Base-by-base conservation (phyloP, 2,329 filamentous ascomycete species). In the Aspergillus neotritici region DNA sequence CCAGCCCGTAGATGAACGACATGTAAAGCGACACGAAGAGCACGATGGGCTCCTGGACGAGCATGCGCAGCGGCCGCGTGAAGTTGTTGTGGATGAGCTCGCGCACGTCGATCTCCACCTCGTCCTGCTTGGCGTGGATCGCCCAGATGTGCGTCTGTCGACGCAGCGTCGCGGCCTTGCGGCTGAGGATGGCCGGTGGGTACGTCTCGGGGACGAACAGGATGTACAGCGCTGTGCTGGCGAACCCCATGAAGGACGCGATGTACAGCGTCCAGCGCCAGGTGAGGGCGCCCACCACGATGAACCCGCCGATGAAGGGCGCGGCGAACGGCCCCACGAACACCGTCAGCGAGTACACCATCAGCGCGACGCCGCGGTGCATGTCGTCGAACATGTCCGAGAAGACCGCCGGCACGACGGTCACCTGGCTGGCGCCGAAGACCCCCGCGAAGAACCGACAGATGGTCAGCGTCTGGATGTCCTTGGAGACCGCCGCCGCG, bases 321-420 rank as follows among this genome's bases (percentile, higher is more conserved):
- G 72, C 74, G 5, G 74, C 54, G 31, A 76, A 62, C 0, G 75
- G 74, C 2, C 74, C 74, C 4, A 70, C 69, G 57, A 77, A 73
- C 7, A 74, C 74, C 6, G 70, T 72, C 54, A 75, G 69, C 25
- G 68, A 68, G 54, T 76, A 78, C 4, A 76, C 57, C 1, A 70
- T 68, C 16, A 74, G 68, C 9, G 60, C 67, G 13, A 65, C 51
- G 34, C 69, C 69, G 40, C 69, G 64, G 51, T 66, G 40, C 43
- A 62, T 61, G 46, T 76, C 74, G 55, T 75, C 64, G 50, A 75
- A 77, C 65, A 79, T 78, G 50, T 79, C 76, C 2, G 73, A 72
- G 49, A 78, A 80, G 3, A 79, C 71, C 2, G 75, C 75, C 2
- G 73, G 74, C 3, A 77, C 74, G 21, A 72, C 69, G 10, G 74